Conservation (phyloP, 2,329 filamentous ascomycete genomes). For the Colletotrichum sp. region DNA sequence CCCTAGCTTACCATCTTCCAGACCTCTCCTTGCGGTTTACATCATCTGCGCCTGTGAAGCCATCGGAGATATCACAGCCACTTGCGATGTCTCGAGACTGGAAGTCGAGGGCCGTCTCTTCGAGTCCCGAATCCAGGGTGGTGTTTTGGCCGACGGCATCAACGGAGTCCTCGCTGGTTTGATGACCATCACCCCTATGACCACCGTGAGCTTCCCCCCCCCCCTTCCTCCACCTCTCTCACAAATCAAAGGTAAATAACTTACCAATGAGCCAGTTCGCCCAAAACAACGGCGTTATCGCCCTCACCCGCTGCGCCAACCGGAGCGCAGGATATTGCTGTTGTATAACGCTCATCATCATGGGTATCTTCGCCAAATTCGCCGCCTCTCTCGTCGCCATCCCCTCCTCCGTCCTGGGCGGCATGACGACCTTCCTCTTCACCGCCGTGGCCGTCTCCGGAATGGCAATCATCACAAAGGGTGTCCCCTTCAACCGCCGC, state of each 20-base stretch:
- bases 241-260: background rate
- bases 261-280: constrained; percentile 56
- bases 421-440: constrained; percentile 84
- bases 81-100: constrained; percentile 79
- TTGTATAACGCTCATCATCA: constrained; percentile 77
- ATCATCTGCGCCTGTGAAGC: constrained; percentile 80
- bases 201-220: constrained; percentile 44
- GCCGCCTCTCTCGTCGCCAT: constrained; percentile 81
- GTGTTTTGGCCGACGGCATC: constrained; percentile 77
- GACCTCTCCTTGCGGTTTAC: constrained; percentile 70
- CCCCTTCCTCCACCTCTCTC: background rate
- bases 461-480: constrained; percentile 74
- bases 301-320: constrained; percentile 81
- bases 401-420: constrained; percentile 66
- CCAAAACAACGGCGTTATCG: constrained; percentile 86
- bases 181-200: constrained; percentile 82
- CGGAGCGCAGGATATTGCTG: constrained; percentile 80
- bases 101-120: constrained; percentile 75
- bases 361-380: constrained; percentile 85
- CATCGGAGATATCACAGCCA: constrained; percentile 81
- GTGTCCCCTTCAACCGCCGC: constrained; percentile 75
- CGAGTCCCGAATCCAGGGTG: constrained; percentile 80
- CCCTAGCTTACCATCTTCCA: background rate
- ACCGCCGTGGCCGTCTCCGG: constrained; percentile 78
- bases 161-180: constrained; percentile 78